phyloP scores from a whole-genome alignment of 768 basidiomycete genomes.

The Lentinus tigrinus region DNA sequence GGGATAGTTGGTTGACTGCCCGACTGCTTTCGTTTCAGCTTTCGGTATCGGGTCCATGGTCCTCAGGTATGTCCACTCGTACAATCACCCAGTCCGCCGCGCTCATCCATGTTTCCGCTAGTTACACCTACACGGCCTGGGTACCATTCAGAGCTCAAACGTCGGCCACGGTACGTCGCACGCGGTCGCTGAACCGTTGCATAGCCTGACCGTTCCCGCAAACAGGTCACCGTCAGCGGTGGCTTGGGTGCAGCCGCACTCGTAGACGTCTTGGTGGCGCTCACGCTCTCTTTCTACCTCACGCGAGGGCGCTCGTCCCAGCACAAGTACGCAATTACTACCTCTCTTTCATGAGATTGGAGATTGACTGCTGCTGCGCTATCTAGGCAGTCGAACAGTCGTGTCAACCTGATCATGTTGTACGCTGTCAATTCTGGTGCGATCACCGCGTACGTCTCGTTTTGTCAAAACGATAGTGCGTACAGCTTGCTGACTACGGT shows the following conservation, averaged over 20 bases:
- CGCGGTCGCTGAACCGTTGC: not conserved
- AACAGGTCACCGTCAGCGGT: conserved; percentile 6
- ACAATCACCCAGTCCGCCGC: too few relatives aligned
- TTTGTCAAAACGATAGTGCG: not conserved
- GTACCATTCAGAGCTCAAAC: conserved; percentile 5
- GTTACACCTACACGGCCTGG: conserved; percentile 4
- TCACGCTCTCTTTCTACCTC: conserved; percentile 14
- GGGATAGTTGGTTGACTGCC: not conserved
- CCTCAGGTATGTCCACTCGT: not conserved
- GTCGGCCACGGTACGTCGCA: conserved; percentile 1
- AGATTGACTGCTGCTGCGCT: not conserved
- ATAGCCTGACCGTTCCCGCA: not conserved
- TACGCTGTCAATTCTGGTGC: conserved; percentile 15
- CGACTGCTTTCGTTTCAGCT: not conserved
- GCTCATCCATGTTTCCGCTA: not conserved
- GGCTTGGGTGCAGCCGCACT: conserved; percentile 9
- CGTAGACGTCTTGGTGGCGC: conserved; percentile 14
- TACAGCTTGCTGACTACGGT: not conserved
- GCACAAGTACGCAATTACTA: not conserved
- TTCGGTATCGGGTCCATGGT: conserved; percentile 12
- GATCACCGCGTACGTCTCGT: conserved; percentile 7
- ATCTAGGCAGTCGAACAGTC: conserved; percentile 11
- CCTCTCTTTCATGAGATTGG: not conserved
- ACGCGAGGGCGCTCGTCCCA: conserved; percentile 1
- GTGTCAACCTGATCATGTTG: conserved; percentile 9